Percentiles rank a stretch among this genome's conserved stretches.
These are phyloP conservation scores for Pluteus cervinus DNA, from an alignment of 768 basidiomycete genomes.

Conservation along the genomic window DNA sequence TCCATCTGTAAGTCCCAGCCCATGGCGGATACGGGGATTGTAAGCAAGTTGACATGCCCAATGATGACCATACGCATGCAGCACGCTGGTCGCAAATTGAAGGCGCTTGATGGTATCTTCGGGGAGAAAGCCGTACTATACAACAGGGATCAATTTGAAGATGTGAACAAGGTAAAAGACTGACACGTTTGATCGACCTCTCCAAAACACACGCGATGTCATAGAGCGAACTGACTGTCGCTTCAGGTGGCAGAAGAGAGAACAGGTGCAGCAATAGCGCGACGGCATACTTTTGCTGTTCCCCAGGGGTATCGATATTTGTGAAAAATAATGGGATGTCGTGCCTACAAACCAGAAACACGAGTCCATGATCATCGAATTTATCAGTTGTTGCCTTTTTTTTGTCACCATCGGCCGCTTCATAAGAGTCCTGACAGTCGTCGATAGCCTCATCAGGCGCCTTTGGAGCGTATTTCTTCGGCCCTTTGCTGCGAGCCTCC, in stretches of 20 bases:
- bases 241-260: slow-evolving; percentile 13
- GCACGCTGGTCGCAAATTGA: slow-evolving; percentile 19
- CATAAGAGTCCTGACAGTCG: slow-evolving; percentile 21
- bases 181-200: slow-evolving; percentile 12
- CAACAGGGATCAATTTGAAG: no score
- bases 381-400: slow-evolving; percentile 12
- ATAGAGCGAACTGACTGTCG: slow-evolving; percentile 13
- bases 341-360: slow-evolving; percentile 30
- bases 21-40: slow-evolving; percentile 21
- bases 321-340: slow-evolving; percentile 23
- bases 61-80: slow-evolving; percentile 30
- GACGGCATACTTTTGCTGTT: no score
- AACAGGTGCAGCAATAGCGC: slow-evolving; percentile 22
- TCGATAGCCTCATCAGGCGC: slow-evolving; percentile 25
- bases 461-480: background rate
- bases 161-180: no score
- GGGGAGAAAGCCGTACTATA: slow-evolving; percentile 20
- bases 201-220: slow-evolving; percentile 25
- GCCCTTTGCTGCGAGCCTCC: slow-evolving; percentile 7
- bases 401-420: slow-evolving; percentile 15
- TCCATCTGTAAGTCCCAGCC: slow-evolving; percentile 26
- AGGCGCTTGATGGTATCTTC: slow-evolving; percentile 12
- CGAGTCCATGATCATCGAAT: slow-evolving; percentile 26
- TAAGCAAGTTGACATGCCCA: no score
- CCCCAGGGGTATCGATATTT: no score